Base-by-base conservation (phyloP, 495 filamentous ascomycete genomes). In the Penicillium diatomitis region DNA sequence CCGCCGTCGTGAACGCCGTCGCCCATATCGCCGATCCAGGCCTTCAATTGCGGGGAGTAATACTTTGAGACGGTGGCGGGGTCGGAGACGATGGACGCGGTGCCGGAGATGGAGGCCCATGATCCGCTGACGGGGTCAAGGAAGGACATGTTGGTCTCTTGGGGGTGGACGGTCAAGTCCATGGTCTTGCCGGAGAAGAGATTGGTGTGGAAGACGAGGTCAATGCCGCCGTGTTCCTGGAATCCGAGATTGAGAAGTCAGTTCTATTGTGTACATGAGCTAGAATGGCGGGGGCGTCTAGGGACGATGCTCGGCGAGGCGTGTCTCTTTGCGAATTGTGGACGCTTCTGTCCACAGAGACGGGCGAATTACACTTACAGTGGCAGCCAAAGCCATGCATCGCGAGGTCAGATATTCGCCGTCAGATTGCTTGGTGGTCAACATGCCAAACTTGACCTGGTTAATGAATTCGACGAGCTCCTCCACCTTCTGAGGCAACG, bases 201-300 rank as follows among this genome's bases (percentile, higher is more conserved):
- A 73, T 96, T 96, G 55, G 89, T 88, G 72, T 92, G 84, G 79
- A 97, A 96, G 67, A 95, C 76, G 41, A 95, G 80, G 65, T 96
- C 90, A 43, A 94, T 78, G 58, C 84, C 85, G 54, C 82, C 81
- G 53, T 75, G 75, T 68, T 92, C 84, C 87, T 90, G 34, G 8
- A 8, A 10, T 20, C 20, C 20, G 20, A 20, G 20, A 20, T 20
- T 20, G 20, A 20, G 1, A 2, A 20, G 20, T 20, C 20, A 20
- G 20, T 20, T 20, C 20, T 20, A 20, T 20, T 20, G 20, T 20
- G 20, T 20, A 20, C 20, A 20, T 20, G 20, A 20, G 20, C 20
- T 20, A 20, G 20, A 20, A 20, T 20, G 20, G 20, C 20, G 20
- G 20, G 20, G 20, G 20, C 20, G 20, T 2, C 20, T 20, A 20